These are phyloP conservation scores for Apiospora marii DNA, from an alignment of 2,329 filamentous ascomycete genomes.

Conservation along the genomic window DNA sequence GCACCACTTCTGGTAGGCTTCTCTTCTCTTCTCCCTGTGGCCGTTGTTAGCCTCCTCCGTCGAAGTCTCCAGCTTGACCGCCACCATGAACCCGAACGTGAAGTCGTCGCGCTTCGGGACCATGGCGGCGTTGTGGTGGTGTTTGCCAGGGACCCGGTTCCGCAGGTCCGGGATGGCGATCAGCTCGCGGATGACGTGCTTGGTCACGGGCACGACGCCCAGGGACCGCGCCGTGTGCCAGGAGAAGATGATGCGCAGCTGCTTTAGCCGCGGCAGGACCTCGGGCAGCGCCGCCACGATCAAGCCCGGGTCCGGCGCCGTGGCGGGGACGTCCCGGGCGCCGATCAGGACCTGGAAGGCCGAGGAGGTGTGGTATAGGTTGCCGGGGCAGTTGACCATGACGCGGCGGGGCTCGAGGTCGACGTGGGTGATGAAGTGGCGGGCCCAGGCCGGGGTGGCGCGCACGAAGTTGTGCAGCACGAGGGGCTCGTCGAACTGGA, in stretches of 20 bases:
- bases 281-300: neutral
- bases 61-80: neutral
- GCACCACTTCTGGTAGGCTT: neutral
- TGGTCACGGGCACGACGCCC: neutral
- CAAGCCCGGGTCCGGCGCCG: neutral
- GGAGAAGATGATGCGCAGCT: neutral
- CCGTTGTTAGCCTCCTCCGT: neutral
- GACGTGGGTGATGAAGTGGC: neutral
- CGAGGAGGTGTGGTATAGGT: neutral
- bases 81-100: neutral
- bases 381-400: neutral
- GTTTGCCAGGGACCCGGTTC: neutral
- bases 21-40: neutral
- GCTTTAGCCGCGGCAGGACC: neutral
- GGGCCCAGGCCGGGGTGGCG: neutral
- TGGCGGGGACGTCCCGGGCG: slow-evolving; percentile 1
- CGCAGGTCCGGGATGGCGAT: neutral
- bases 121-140: neutral
- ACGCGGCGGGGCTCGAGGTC: slow-evolving; percentile 6
- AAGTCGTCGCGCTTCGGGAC: neutral
- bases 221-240: neutral
- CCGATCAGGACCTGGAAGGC: neutral
- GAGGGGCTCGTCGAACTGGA: neutral
- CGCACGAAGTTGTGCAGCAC: neutral
- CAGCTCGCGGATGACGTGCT: slow-evolving; percentile 30